Conservation (phyloP, 2,329 filamentous ascomycete species). For the Periconia digitata region DNA sequence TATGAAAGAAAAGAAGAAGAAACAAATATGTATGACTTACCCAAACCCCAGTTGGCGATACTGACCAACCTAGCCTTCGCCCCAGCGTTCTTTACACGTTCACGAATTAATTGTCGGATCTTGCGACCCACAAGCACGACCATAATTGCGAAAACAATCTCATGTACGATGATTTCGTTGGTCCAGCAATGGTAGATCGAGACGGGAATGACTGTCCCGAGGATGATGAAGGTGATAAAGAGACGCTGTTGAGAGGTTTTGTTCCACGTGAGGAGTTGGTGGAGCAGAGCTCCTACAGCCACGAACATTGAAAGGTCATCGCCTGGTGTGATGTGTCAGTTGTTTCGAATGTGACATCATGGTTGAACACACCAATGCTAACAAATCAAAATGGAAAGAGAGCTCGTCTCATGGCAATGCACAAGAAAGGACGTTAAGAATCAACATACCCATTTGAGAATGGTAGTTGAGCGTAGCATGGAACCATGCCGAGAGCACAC, state of each 20-base stretch:
- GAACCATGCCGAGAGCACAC: constrained; percentile 46
- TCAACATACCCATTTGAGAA: constrained; percentile 47
- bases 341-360: background rate
- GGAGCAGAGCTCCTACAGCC: constrained; percentile 55
- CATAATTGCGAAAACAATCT: constrained; percentile 44
- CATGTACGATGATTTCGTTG: constrained; percentile 43
- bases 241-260: constrained; percentile 22
- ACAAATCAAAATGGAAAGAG: background rate
- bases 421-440: background rate
- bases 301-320: constrained; percentile 64
- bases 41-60: constrained; percentile 32
- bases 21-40: constrained; percentile 14
- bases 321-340: constrained; percentile 25
- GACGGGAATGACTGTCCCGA: constrained; percentile 33
- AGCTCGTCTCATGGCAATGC: background rate
- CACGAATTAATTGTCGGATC: constrained; percentile 30
- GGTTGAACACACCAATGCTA: background rate
- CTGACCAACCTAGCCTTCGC: constrained; percentile 20
- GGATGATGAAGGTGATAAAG: constrained; percentile 27
- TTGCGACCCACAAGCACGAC: constrained; percentile 43
- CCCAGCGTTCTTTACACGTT: constrained; percentile 25
- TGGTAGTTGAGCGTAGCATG: constrained; percentile 51
- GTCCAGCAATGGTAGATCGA: constrained; percentile 41
- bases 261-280: constrained; percentile 51
- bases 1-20: background rate